Base-by-base conservation (phyloP, 2,329 filamentous ascomycete species). In the Fusarium annulatum region DNA sequence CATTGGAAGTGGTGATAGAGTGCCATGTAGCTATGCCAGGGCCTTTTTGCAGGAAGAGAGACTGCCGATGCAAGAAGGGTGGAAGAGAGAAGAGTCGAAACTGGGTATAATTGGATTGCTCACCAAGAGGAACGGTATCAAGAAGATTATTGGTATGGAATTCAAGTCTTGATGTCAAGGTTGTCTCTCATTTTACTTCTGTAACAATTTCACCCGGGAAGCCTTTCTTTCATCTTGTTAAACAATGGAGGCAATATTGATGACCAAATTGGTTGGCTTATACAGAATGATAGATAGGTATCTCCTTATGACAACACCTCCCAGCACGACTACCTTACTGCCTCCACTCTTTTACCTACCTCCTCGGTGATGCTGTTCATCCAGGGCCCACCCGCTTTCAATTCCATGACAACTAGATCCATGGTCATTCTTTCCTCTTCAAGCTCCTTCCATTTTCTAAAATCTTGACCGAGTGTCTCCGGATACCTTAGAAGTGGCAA, bases 21-120 rank as follows among this genome's bases (percentile, higher is more conserved):
- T 76, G 11, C 49, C 45, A 12, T 75, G 72, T n/a, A 60, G 36
- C 10, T 75, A 73, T 48, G 67, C 67, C 26, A 61, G 48, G 34
- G 73, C 72, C 5, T 73, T 75, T 45, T 61, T 73, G 21, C 43
- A 60, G n/a, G 72, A 75, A 57, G 72, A 75, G 59, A 65, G 73
- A 26, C 15, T 75, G 18, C 73, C 72, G 4, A 41, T 75, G 9
- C 38, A 73, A 45, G 73, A 75, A 48, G 72, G 72, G 5, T 75
- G 73, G 72, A 73, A 41, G 66, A 42, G 55, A 36, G 34, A 36
- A 26, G 62, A 30, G 43, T 61, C 53, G 42, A 42, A 34, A 9
- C 67, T 75, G 49, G 72, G 73, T 10, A 64, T 74, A n/a, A 38
- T 73, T 36, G 63, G 26, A 7, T 57, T 74, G 36, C 30, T 72